phyloP scores from a whole-genome alignment of 75 land plant species.

The Adiantum capillusveneris region DNA sequence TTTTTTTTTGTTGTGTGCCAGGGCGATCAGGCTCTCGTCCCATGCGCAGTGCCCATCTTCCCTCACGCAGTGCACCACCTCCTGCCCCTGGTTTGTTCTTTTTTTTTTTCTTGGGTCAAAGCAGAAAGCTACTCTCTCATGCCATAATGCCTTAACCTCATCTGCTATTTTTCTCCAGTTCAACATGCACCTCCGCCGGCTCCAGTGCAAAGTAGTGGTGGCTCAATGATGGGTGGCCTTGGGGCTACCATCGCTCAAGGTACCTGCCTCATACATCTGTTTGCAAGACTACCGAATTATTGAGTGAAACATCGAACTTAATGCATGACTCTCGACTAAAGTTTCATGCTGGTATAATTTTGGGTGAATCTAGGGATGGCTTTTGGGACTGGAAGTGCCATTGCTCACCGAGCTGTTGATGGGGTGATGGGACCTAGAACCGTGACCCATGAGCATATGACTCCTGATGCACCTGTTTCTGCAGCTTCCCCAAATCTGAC shows the following conservation, averaged over 20 bases:
- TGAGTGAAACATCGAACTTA: background rate
- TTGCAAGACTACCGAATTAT: no score
- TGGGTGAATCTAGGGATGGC: slow-evolving; percentile 55
- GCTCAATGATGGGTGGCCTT: slow-evolving; percentile 65
- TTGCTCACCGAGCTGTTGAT: slow-evolving; percentile 94
- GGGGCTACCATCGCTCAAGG: slow-evolving; percentile 91
- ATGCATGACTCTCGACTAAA: background rate
- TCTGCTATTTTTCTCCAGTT: no score
- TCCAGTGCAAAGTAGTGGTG: slow-evolving; percentile 39
- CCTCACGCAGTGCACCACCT: background rate
- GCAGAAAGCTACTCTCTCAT: no score
- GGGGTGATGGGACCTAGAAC: slow-evolving; percentile 82
- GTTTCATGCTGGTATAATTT: background rate
- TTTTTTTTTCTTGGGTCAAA: no score
- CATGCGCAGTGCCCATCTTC: background rate
- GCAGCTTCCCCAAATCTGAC: slow-evolving; percentile 12
- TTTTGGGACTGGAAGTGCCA: slow-evolving; percentile 92
- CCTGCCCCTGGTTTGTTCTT: background rate
- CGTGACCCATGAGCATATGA: slow-evolving; percentile 69
- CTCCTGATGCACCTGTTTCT: slow-evolving; percentile 28
- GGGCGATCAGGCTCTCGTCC: no score
- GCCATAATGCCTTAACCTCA: no score
- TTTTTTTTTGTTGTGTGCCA: no score
- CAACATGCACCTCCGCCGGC: slow-evolving; percentile 59
- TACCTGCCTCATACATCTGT: no score